Evolutionary conservation across 2,329 filamentous ascomycete genomes (phyloP).

Genomic region (Paecilomyces dactylethromorphus): DNA sequence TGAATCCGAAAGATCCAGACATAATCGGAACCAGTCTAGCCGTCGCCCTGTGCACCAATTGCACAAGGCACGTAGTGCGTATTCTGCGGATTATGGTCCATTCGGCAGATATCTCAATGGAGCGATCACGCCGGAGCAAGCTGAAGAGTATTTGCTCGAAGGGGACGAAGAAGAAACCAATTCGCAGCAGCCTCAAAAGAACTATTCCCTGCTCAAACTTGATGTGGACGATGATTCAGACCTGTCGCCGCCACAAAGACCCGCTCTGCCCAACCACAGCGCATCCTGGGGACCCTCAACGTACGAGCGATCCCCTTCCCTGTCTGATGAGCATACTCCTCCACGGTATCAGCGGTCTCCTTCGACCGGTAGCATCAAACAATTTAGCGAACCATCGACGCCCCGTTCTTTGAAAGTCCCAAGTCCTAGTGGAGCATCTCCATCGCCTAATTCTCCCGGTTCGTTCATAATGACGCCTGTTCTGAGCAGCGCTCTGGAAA

Average conservation of each 20-base stretch:
- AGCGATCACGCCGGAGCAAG: not conserved
- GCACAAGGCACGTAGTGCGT: constrained; percentile 12
- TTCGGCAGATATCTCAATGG: not conserved
- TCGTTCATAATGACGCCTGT: not conserved
- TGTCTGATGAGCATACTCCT: not conserved
- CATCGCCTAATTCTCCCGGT: not conserved
- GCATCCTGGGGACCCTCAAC: constrained; percentile 6
- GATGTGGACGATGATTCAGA: constrained; percentile 7
- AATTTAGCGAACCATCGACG: not conserved
- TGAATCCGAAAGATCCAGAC: constrained; percentile 14
- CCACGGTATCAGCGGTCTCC: not conserved
- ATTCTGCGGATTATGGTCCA: constrained; percentile 10
- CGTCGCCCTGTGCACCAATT: constrained; percentile 7
- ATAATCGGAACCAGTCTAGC: constrained; percentile 3
- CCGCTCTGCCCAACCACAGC: not conserved
- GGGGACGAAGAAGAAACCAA: not conserved
- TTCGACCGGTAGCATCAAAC: not conserved
- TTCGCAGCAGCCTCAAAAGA: not conserved
- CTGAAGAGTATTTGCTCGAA: not conserved
- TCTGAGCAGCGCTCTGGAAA: not conserved
- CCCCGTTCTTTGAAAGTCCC: not conserved
- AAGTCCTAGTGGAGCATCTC: not conserved
- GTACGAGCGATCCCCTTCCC: not conserved
- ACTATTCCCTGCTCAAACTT: constrained; percentile 1
- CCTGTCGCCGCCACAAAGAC: constrained; percentile 1